phyloP scores from a whole-genome alignment of 2,329 filamentous ascomycete genomes.

The Talaromyces sp. region DNA sequence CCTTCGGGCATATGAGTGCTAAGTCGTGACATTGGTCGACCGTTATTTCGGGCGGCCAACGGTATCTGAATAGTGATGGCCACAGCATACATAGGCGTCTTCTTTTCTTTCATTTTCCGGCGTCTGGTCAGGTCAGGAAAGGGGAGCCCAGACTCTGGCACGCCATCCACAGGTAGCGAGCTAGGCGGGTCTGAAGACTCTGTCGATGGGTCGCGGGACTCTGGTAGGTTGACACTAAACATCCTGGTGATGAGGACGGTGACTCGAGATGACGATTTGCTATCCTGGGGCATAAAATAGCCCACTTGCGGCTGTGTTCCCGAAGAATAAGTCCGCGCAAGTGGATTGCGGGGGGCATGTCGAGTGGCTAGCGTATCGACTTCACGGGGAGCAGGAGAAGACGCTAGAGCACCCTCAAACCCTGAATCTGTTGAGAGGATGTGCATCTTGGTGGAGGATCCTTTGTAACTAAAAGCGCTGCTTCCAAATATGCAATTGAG shows the following conservation, averaged over 20 bases:
- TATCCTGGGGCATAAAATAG: conserved; percentile 22
- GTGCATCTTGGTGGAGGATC: conserved; percentile 58
- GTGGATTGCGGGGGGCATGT: conserved; percentile 25
- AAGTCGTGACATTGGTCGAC: conserved; percentile 33
- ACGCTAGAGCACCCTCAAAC: conserved; percentile 20
- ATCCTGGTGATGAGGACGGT: conserved; percentile 55
- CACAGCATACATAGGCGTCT: conserved; percentile 56
- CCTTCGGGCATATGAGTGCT: conserved; percentile 30
- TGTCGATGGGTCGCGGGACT: conserved; percentile 35
- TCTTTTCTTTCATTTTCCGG: conserved; percentile 47
- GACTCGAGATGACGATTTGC: conserved; percentile 42
- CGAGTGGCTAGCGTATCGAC: conserved; percentile 17
- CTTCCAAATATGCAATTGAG: conserved; percentile 59
- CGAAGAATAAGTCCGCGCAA: conserved; percentile 36
- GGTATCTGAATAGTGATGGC: conserved; percentile 54
- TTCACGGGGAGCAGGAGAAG: conserved; percentile 22
- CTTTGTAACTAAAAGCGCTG: conserved; percentile 52
- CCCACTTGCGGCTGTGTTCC: conserved; percentile 23
- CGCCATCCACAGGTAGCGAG: conserved; percentile 29
- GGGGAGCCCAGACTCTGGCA: conserved; percentile 33
- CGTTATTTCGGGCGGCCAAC: conserved; percentile 29
- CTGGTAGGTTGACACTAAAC: conserved; percentile 53
- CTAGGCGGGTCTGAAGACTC: conserved; percentile 29
- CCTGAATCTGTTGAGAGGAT: conserved; percentile 46
- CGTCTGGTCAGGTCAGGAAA: conserved; percentile 38